Conservation (phyloP, 805 yeast genomes). For the Ogataea dorogensis region DNA sequence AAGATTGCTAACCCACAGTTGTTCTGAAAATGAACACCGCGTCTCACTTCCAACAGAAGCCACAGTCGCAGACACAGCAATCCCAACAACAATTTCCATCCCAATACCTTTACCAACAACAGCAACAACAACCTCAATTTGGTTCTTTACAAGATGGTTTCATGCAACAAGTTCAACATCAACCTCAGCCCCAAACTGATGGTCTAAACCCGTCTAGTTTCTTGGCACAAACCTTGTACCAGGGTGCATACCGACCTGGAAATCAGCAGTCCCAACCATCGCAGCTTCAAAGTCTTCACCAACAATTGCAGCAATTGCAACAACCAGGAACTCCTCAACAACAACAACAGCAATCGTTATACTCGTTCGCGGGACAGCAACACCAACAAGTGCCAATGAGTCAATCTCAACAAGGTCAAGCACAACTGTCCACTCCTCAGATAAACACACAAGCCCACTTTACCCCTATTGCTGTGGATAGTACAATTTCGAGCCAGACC, state of each 20-base stretch:
- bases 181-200: slow-evolving; percentile 25
- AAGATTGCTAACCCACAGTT: no score
- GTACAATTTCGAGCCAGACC: slow-evolving; percentile 35
- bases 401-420: slow-evolving; percentile 24
- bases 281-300: slow-evolving; percentile 25
- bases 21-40: slow-evolving; percentile 4
- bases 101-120: slow-evolving; percentile 12
- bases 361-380: slow-evolving; percentile 29
- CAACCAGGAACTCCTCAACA: slow-evolving; percentile 31
- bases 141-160: slow-evolving; percentile 24
- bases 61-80: slow-evolving; percentile 10
- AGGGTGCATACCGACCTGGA: slow-evolving; percentile 39
- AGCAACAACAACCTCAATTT: slow-evolving; percentile 19
- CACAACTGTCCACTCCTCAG: slow-evolving; percentile 20
- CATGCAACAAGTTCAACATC: slow-evolving; percentile 25
- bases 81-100: slow-evolving; percentile 6
- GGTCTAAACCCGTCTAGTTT: slow-evolving; percentile 37
- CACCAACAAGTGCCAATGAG: slow-evolving; percentile 30
- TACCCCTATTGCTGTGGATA: slow-evolving; percentile 36
- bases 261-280: slow-evolving; percentile 24
- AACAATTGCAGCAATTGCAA: slow-evolving; percentile 27
- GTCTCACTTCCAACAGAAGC: slow-evolving; percentile 9
- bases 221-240: slow-evolving; percentile 41
- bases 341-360: slow-evolving; percentile 22
- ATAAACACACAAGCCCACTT: slow-evolving; percentile 22